A percentile compares a stretch with the other conserved stretches of the same genome.
These are phyloP conservation scores for Penicillium olsonii DNA, from an alignment of 2,329 filamentous ascomycete genomes.

Conservation along the genomic window DNA sequence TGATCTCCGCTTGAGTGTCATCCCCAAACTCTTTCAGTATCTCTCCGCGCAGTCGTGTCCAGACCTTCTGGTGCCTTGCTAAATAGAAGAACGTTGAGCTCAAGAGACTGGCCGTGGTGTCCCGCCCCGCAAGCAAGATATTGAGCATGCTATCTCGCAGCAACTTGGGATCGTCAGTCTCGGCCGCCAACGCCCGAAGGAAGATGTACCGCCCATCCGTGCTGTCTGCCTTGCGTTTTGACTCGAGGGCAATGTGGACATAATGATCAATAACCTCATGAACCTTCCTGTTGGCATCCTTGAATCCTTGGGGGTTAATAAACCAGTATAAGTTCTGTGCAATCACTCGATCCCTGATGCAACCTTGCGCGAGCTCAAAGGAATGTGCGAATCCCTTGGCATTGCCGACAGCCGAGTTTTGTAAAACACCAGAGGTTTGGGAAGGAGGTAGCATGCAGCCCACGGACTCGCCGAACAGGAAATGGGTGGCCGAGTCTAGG, in stretches of 20 bases:
- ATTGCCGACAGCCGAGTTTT: slow-evolving; percentile 32
- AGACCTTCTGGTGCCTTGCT: slow-evolving; percentile 41
- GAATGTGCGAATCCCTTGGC: slow-evolving; percentile 39
- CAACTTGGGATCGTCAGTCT: slow-evolving; percentile 48
- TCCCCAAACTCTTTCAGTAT: slow-evolving; percentile 47
- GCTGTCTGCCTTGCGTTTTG: slow-evolving; percentile 34
- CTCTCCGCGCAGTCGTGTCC: slow-evolving; percentile 37
- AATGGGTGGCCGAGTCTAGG: slow-evolving; percentile 82
- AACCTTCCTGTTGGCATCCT: slow-evolving; percentile 42
- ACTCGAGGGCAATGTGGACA: slow-evolving; percentile 46
- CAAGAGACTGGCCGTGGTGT: slow-evolving; percentile 52
- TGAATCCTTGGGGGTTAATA: slow-evolving; percentile 42
- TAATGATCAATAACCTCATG: slow-evolving; percentile 54
- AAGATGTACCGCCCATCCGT: slow-evolving; percentile 50
- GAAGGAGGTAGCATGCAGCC: slow-evolving; percentile 48
- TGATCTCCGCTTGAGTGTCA: slow-evolving; percentile 39
- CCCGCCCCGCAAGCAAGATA: slow-evolving; percentile 54
- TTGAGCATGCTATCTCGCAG: slow-evolving; percentile 53
- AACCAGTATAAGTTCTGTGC: slow-evolving; percentile 41
- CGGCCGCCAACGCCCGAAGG: slow-evolving; percentile 49
- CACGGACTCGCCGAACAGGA: slow-evolving; percentile 77
- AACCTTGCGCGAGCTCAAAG: slow-evolving; percentile 39
- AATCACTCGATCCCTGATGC: slow-evolving; percentile 30
- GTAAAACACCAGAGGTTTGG: slow-evolving; percentile 54
- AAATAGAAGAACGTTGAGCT: slow-evolving; percentile 52